Conservation (phyloP, 2,329 filamentous ascomycete genomes). For the Fusarium avenaceum region DNA sequence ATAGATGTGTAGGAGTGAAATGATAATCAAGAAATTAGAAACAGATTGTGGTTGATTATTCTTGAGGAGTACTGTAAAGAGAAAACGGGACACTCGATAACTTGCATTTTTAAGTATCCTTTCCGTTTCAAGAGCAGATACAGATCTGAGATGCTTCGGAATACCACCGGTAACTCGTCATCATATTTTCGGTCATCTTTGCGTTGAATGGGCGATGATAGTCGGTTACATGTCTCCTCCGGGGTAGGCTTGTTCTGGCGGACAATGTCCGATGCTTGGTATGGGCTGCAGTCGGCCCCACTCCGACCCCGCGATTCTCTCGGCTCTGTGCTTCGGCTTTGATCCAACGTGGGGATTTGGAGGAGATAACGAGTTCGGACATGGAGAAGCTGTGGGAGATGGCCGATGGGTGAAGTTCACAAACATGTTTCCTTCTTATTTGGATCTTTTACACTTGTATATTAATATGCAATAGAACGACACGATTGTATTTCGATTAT, state of each 20-base stretch:
- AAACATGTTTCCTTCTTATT: no score
- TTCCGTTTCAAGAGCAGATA: fast-evolving
- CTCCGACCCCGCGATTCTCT: constrained; percentile 21
- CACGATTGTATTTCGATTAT: not conserved
- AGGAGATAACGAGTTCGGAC: not conserved
- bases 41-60: not conserved
- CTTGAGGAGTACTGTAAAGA: not conserved
- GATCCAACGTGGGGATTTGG: no score
- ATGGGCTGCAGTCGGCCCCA: constrained; percentile 4
- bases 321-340: not conserved
- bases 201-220: no score
- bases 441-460: not conserved
- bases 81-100: not conserved
- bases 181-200: no score
- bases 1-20: not conserved
- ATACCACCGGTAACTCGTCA: not conserved
- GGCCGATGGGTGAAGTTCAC: no score
- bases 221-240: no score
- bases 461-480: constrained; percentile 16
- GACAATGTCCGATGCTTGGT: constrained; percentile 7
- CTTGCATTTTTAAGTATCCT: constrained; percentile 25
- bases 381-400: not conserved
- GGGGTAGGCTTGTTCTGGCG: not conserved
- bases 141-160: not conserved
- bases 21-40: not conserved